phyloP scores from a whole-genome alignment of 2,329 filamentous ascomycete genomes.

The Lecanicillium sp. region DNA sequence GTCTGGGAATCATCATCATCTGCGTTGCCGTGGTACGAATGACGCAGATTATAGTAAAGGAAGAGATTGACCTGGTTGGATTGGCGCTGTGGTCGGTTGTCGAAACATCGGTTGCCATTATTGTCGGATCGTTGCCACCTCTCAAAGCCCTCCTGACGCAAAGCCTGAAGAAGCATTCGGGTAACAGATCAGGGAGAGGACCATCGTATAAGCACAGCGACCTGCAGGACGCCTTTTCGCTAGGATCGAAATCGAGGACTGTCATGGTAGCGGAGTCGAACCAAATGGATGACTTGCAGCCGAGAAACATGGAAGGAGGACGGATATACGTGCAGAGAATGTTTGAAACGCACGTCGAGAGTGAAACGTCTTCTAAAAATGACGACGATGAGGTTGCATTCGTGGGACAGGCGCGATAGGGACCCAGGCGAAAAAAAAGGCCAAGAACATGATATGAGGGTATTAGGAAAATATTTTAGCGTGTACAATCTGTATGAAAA shows the following conservation, averaged over 20 bases:
- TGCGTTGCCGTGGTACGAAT: conserved; percentile 14
- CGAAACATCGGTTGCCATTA: conserved; percentile 8
- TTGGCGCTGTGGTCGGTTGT: conserved; percentile 11
- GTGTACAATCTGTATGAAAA: too few relatives aligned
- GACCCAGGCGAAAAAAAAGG: too few relatives aligned
- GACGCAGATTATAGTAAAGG: conserved; percentile 13
- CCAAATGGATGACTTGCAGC: conserved; percentile 11
- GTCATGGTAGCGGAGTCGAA: conserved; percentile 11
- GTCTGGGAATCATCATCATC: conserved; percentile 15
- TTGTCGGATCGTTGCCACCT: conserved; percentile 14
- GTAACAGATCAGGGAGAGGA: conserved; percentile 5
- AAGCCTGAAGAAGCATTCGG: conserved; percentile 7
- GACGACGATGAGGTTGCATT: conserved; percentile 7
- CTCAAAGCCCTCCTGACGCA: conserved; percentile 13
- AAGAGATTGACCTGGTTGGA: conserved; percentile 12
- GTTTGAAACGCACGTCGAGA: conserved; percentile 7
- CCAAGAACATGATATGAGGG: too few relatives aligned
- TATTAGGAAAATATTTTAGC: too few relatives aligned
- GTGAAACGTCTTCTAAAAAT: conserved; percentile 1
- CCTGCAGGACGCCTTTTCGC: not conserved
- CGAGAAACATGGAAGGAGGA: conserved; percentile 9
- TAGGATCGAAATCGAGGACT: conserved; percentile 1
- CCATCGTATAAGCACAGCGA: not conserved
- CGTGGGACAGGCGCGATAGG: too few relatives aligned
- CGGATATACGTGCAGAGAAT: conserved; percentile 12